Evolutionary conservation across 495 filamentous ascomycete species (phyloP).

Genomic region (Xylaria flabelliformis): DNA sequence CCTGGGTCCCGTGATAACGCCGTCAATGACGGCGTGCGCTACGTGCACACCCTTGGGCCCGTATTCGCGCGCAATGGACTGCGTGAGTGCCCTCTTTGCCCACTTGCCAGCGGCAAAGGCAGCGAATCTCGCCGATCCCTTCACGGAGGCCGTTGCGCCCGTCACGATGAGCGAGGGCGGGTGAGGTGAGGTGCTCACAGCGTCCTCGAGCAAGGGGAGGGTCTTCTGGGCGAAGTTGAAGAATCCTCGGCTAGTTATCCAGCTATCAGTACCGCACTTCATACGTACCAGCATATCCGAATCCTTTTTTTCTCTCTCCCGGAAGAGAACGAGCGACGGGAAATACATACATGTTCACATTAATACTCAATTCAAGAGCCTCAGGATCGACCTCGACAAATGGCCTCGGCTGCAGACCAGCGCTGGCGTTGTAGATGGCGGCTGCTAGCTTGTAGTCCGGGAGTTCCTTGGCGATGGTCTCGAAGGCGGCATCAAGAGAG

Average conservation of each 20-base stretch:
- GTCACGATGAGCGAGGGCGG: constrained; percentile 87
- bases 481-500: constrained; percentile 71
- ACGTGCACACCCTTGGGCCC: constrained; percentile 88
- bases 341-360: constrained; percentile 64
- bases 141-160: constrained; percentile 81
- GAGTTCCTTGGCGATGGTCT: constrained; percentile 66
- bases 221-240: constrained; percentile 78
- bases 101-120: constrained; percentile 71
- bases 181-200: constrained; percentile 56
- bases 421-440: constrained; percentile 83
- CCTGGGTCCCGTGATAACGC: constrained; percentile 81
- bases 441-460: constrained; percentile 66
- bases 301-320: not conserved
- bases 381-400: constrained; percentile 75
- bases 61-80: constrained; percentile 83
- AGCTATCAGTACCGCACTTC: not conserved
- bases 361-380: constrained; percentile 63
- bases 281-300: not conserved
- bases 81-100: constrained; percentile 71
- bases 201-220: constrained; percentile 70
- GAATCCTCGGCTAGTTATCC: constrained; percentile 63
- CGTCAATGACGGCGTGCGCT: constrained; percentile 82
- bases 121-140: constrained; percentile 68
- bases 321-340: not conserved
- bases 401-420: constrained; percentile 72